These are phyloP conservation scores for Didymella exigua DNA, from an alignment of 2,329 filamentous ascomycete genomes.

Conservation along the genomic window DNA sequence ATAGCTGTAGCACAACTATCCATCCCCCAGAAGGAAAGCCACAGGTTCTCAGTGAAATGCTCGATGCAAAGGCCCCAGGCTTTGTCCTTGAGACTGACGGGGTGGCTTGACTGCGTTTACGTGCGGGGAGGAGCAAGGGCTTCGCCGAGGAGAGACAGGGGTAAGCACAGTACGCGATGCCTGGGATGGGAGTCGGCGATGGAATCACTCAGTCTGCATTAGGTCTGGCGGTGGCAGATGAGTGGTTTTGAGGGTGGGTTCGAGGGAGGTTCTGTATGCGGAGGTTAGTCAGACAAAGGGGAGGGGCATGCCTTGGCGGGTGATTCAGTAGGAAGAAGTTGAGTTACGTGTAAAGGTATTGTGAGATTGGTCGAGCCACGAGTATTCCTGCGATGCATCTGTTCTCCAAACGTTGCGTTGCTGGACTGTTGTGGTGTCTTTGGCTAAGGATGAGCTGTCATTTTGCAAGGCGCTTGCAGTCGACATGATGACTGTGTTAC, in stretches of 20 bases:
- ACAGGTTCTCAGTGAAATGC: not conserved
- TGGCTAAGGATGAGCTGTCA: not conserved
- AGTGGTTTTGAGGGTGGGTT: not conserved
- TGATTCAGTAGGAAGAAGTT: not conserved
- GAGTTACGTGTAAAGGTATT: not conserved
- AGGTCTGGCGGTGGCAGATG: not conserved
- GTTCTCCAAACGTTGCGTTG: not conserved
- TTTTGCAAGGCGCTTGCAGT: not conserved
- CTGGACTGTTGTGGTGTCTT: not conserved
- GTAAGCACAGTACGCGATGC: not conserved
- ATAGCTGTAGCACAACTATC: not conserved
- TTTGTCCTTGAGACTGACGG: not conserved
- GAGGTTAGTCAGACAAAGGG: too few species aligned
- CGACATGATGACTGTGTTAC: not conserved
- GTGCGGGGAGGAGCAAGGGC: not conserved
- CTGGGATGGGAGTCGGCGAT: not conserved
- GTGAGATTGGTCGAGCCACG: not conserved
- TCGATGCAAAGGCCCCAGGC: not conserved
- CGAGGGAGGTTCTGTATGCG: not conserved
- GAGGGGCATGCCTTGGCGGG: not conserved
- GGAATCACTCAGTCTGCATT: not conserved
- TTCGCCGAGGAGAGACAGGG: not conserved
- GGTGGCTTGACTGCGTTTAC: not conserved
- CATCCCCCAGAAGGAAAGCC: not conserved
- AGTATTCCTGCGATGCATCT: not conserved